Percentiles rank a stretch among this genome's conserved stretches.
phyloP scores from a whole-genome alignment of 176 grass and related monocot species.

The Alloteropsis semialata region DNA sequence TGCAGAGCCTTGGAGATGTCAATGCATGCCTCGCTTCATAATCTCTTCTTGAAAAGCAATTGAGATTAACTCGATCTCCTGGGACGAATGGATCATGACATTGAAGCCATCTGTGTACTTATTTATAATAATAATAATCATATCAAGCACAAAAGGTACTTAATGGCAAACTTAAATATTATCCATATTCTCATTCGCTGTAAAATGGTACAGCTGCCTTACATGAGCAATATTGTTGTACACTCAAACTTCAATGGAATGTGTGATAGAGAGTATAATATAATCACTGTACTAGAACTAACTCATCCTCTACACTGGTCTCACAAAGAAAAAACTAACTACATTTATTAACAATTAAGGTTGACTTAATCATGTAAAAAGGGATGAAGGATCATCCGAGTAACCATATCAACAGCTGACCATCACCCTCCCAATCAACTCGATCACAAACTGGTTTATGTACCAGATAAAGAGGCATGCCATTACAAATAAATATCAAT shows the following conservation, averaged over 20 bases:
- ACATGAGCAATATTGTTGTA: conserved; percentile 10
- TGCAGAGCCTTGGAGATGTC: neutral
- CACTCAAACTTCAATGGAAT: conserved; percentile 27
- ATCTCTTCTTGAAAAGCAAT: neutral
- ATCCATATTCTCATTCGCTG: neutral
- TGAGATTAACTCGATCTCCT: neutral
- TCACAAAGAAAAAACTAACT: conserved; percentile 13
- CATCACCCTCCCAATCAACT: conserved; percentile 28
- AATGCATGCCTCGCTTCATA: neutral
- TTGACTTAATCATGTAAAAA: conserved; percentile 12
- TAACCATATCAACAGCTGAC: conserved; percentile 44
- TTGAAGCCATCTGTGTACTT: neutral
- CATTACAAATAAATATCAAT: conserved; percentile 25
- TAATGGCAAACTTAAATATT: neutral
- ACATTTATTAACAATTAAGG: conserved; percentile 48
- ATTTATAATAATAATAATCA: neutral
- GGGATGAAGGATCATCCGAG: conserved; percentile 25
- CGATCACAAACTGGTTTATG: conserved; percentile 7
- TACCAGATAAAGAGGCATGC: conserved; percentile 22
- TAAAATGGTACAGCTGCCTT: neutral
- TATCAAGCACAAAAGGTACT: neutral
- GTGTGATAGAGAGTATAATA: neutral
- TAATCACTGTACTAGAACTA: conserved; percentile 8
- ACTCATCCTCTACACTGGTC: neutral
- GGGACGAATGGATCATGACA: neutral